Evolutionary conservation across 2,329 filamentous ascomycete species (phyloP), one percentile per base, ranked within the genome.

Genomic region (Botrytis byssoidea): DNA sequence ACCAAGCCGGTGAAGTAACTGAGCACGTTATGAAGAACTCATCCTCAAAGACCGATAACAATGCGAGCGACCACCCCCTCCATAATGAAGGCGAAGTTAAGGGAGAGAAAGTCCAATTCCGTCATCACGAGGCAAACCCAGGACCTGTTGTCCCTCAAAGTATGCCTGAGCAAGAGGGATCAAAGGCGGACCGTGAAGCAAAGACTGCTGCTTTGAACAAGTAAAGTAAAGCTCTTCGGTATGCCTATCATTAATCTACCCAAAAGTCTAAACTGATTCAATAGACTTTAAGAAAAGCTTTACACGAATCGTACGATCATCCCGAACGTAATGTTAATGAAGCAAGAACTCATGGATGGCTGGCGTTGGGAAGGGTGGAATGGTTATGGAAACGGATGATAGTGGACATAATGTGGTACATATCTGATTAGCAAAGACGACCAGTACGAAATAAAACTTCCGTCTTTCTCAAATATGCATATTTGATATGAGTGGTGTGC

Each of bases 131-230:
- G 73, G 88, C 88, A 29, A 83, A 87, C 70, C 89, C 88, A 20
- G 89, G 89, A 48, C 89, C 89, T 25, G 89, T 83, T 42, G 78
- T 89, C 40, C 84, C 87, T 29, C 82, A 88, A 75, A 84, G 86
- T 74, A 86, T 89, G 83, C 85, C 85, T 25, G 82, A 82, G 48
- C 81, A 87, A 81, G 88, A 91, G 83, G 89, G 88, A 25, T 89
- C 87, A 74, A 92, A 91, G 83, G 91, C 92, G 81, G 91, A 93
- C 79, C 87, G 91, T 71, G 84, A 86, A 79, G 89, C 87, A 20
- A 70, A 63, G 66, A 46, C 71, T 29, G 71, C 65, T 37, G 44
- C 66, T 22, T 70, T 73, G 57, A 70, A 73, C 44, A 57, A 81
- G 77, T 75, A 73, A 73, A 70, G 42, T 75, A 73, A 73, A 70